Percentiles rank a stretch among this genome's conserved stretches.
Conservation (phyloP, 2,329 filamentous ascomycete genomes). For the Colletotrichum sp. region DNA sequence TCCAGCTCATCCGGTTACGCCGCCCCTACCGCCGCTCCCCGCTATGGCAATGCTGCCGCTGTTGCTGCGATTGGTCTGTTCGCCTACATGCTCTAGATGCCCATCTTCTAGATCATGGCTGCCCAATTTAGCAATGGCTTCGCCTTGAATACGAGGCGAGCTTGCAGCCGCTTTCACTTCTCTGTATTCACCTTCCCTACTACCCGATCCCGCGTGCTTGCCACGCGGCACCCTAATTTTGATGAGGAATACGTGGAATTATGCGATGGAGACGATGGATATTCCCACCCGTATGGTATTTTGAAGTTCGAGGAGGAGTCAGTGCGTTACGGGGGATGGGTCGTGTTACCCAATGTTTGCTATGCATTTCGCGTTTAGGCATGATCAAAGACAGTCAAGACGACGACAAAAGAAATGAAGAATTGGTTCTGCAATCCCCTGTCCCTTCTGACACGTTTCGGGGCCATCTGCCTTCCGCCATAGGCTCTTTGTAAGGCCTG, state of each 20-base stretch:
- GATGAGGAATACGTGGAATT: conserved; percentile 20
- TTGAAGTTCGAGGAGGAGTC: conserved; percentile 18
- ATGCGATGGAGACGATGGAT: conserved; percentile 21
- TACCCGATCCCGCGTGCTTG: conserved; percentile 11
- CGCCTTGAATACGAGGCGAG: background rate
- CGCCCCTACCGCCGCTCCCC: conserved; percentile 46
- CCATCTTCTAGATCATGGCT: background rate
- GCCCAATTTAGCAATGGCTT: background rate
- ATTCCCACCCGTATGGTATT: conserved; percentile 20
- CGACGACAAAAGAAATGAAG: conserved; percentile 15
- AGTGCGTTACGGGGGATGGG: conserved; percentile 13
- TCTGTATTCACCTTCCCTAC: conserved; percentile 24
- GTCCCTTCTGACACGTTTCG: background rate
- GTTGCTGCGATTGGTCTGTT: conserved; percentile 57
- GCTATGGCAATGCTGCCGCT: conserved; percentile 48
- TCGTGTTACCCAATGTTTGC: conserved; percentile 6
- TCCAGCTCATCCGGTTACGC: conserved; percentile 34
- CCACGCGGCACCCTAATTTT: conserved; percentile 15
- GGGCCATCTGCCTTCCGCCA: background rate
- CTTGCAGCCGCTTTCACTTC: conserved; percentile 14
- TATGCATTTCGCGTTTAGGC: conserved; percentile 15
- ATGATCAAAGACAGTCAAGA: conserved; percentile 17
- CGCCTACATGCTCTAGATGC: conserved; percentile 53
- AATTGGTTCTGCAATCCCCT: conserved; percentile 1
- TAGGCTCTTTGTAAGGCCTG: background rate